Evolutionary conservation across 2,329 filamentous ascomycete species (phyloP), one percentile per base, ranked within the genome.

Genomic region (Fusarium sp.): DNA sequence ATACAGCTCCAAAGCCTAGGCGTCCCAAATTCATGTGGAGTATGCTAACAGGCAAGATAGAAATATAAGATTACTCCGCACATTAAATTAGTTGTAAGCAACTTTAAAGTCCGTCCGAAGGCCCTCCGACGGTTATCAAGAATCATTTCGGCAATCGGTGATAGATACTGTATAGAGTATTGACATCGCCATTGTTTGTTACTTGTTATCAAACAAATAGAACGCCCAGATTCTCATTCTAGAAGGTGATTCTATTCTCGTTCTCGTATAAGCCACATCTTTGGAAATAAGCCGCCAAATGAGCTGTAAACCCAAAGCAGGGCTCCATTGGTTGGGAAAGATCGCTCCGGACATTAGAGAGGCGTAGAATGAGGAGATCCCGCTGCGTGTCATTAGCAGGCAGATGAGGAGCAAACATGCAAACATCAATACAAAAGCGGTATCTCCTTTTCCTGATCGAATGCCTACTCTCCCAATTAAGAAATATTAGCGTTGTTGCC

Each of bases 401-500:
- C 14, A 29, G 43, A 59, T 24, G 60, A 47, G 55, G 44, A 56
- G 40, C 25, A 52, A 56, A 40, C 29, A 49, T 46, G 58, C 20
- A 59, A 57, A 45, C 22, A 55, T n/a, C 34, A 25, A 27, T 50
- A 38, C 22, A 34, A 30, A 22, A 61, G 52, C 14, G 22, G 49
- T 29, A 51, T 42, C 32, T 25, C n/a, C 25, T 44, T 38, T 22
- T 51, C 11, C 49, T 16, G 38, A 22, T 10, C 18, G 15, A 42
- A 53, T 22, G 12, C n/a, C 18, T 53, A 22, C 18, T 45, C 22
- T 30, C 47, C 63, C 22, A 32, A 46, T 14, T 20, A 5, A 46
- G 20, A 11, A 29, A 44, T 38, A 32, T 45, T 66, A 73, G 73
- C 73, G 73, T 73, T 73, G 71, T 73, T 73, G 59, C 51, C 70